phyloP scores from a whole-genome alignment of 805 yeast genomes.

The Starmerella kuoi region DNA sequence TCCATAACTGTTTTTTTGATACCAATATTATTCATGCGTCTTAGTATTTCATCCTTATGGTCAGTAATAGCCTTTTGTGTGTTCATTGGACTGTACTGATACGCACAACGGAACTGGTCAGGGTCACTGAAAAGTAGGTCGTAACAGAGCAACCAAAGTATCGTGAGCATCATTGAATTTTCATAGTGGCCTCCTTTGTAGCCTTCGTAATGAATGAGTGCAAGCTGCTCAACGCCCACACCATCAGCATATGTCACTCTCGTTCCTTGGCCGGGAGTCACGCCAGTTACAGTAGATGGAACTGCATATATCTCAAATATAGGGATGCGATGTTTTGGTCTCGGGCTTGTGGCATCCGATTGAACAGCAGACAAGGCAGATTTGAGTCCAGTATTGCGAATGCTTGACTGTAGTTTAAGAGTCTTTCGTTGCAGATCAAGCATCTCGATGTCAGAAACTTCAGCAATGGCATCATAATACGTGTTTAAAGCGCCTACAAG shows the following conservation, averaged over 20 bases:
- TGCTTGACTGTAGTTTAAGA: conserved; percentile 14
- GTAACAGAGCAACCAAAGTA: conserved; percentile 24
- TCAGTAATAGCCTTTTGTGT: conserved; percentile 22
- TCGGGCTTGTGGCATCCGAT: neutral
- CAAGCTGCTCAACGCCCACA: conserved; percentile 28
- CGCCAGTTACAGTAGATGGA: conserved; percentile 1
- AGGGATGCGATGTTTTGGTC: conserved; percentile 3
- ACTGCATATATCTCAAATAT: conserved; percentile 8
- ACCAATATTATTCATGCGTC: conserved; percentile 21
- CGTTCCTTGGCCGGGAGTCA: conserved; percentile 8
- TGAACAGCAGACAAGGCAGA: conserved; percentile 16
- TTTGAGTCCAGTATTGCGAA: conserved; percentile 16
- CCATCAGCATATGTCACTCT: conserved; percentile 15
- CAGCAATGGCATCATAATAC: conserved; percentile 23
- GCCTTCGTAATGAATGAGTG: conserved; percentile 27
- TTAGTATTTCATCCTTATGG: conserved; percentile 20
- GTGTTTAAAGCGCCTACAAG: conserved; percentile 23
- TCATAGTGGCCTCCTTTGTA: conserved; percentile 31
- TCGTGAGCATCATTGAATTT: conserved; percentile 25
- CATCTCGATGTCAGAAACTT: conserved; percentile 17
- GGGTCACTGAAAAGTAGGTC: conserved; percentile 28
- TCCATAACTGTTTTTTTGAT: conserved; percentile 1
- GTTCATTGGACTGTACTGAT: conserved; percentile 28
- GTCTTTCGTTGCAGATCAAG: conserved; percentile 24
- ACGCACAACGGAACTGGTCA: conserved; percentile 26